Conservation (phyloP, 805 yeast genomes). For the Dipodascus geniculatus region DNA sequence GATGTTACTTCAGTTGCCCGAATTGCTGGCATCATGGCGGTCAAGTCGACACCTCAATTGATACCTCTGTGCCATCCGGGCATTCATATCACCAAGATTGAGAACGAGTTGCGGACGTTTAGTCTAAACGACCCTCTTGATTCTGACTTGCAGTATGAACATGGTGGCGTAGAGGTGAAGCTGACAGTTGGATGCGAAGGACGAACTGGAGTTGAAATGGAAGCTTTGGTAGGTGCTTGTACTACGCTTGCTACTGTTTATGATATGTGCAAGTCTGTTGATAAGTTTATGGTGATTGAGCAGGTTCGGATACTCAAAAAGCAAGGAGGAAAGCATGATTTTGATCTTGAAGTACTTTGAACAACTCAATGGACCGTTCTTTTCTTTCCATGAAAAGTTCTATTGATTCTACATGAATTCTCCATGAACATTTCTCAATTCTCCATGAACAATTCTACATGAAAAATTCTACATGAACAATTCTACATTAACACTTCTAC, state of each 20-base stretch:
- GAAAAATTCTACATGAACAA: no score
- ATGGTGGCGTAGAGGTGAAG: constrained; percentile 21
- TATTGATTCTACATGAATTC: no score
- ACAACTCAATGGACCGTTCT: no score
- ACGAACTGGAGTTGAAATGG: constrained; percentile 49
- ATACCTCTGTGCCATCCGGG: constrained; percentile 44
- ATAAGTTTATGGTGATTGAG: constrained; percentile 33
- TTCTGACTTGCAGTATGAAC: constrained; percentile 17
- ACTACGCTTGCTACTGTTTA: constrained; percentile 37
- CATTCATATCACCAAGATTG: constrained; percentile 29
- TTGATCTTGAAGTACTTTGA: constrained; percentile 9
- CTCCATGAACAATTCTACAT: no score
- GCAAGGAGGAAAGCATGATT: constrained; percentile 33
- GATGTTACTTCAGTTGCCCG: constrained; percentile 39
- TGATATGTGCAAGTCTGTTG: constrained; percentile 51
- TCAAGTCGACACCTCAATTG: constrained; percentile 34
- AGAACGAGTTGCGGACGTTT: constrained; percentile 12
- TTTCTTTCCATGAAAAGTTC: no score
- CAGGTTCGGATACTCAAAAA: constrained; percentile 31
- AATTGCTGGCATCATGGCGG: constrained; percentile 42
- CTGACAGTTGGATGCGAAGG: constrained; percentile 37
- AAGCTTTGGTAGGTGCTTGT: constrained; percentile 37
- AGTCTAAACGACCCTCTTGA: constrained; percentile 5
- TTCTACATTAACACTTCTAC: no score
- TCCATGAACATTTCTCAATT: no score